Percentiles rank a stretch among this genome's conserved stretches.
phyloP scores from a whole-genome alignment of 2,329 filamentous ascomycete genomes.

The Penicillium sp. region DNA sequence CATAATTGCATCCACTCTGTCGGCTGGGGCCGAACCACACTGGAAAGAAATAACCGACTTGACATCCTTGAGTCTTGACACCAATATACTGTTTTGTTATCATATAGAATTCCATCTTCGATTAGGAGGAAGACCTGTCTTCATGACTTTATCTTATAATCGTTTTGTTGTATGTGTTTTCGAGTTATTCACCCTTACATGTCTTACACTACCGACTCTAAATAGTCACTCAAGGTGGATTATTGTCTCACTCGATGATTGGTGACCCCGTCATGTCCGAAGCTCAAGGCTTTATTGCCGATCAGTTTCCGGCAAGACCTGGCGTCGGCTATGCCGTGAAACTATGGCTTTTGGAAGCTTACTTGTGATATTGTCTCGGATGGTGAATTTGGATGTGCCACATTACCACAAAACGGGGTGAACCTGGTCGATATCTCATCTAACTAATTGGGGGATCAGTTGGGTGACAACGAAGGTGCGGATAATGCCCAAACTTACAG shows the following conservation, averaged over 20 bases:
- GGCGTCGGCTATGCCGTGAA: neutral
- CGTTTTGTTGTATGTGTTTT: no score
- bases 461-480: neutral
- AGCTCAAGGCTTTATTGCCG: neutral
- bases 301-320: neutral
- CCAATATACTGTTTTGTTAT: no score
- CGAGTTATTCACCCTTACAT: neutral
- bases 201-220: neutral
- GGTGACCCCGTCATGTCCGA: neutral
- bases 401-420: neutral
- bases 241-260: slow-evolving; percentile 12
- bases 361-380: neutral
- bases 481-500: neutral
- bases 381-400: neutral
- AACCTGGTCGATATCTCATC: neutral
- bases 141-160: no score
- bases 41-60: neutral
- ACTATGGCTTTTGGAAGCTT: neutral
- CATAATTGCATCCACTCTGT: neutral
- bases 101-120: neutral
- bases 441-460: neutral
- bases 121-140: neutral
- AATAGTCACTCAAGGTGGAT: neutral
- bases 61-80: neutral
- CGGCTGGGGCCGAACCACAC: neutral